Conservation (phyloP, 2,329 filamentous ascomycete genomes). For the Fusarium buxicola region DNA sequence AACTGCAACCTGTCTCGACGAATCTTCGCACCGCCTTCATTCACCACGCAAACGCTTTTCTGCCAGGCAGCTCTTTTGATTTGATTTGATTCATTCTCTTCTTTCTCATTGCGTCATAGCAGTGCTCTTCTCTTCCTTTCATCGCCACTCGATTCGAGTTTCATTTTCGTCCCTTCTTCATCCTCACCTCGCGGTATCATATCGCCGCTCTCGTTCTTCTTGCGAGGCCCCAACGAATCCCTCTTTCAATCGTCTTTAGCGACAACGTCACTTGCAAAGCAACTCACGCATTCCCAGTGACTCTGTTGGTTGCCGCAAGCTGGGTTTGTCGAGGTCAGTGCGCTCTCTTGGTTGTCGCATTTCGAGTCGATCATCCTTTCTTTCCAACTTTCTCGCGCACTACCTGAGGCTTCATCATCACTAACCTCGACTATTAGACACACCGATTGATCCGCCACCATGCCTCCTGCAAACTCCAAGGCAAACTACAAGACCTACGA, state of each 20-base stretch:
- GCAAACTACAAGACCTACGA: conserved; percentile 72
- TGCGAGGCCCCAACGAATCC: background rate
- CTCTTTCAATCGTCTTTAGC: background rate
- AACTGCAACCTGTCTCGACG: background rate
- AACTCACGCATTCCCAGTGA: background rate
- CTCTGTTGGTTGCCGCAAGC: background rate
- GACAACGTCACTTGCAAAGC: background rate
- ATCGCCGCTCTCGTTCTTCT: background rate
- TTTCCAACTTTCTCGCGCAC: background rate
- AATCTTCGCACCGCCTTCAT: background rate
- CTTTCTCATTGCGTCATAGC: background rate
- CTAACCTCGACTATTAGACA: background rate
- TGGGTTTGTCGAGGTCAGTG: conserved; percentile 20
- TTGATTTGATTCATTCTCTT: background rate
- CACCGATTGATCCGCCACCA: conserved; percentile 39
- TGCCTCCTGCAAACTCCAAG: conserved; percentile 57
- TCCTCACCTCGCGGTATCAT: background rate
- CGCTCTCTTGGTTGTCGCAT: background rate
- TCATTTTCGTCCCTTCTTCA: conserved; percentile 1
- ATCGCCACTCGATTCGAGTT: background rate
- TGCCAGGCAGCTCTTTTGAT: background rate
- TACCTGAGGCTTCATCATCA: background rate
- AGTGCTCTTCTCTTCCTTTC: background rate
- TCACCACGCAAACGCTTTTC: conserved; percentile 8
- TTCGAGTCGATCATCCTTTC: background rate